Base-by-base conservation (phyloP, 2,329 filamentous ascomycete species). In the Penicillium sp. region DNA sequence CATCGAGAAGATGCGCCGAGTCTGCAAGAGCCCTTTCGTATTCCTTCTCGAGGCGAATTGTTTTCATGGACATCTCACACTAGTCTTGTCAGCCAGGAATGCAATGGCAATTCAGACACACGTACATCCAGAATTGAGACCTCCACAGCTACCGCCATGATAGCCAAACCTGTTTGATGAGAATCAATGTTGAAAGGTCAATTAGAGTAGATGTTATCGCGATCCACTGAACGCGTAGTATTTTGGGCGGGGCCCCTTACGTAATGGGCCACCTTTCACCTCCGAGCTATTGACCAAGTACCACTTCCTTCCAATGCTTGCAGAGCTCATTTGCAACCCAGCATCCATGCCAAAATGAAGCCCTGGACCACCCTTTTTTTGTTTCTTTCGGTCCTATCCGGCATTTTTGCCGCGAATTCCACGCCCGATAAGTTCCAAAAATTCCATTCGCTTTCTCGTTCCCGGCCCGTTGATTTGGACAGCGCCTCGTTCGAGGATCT, bases 401-500 rank as follows among this genome's bases (percentile, higher is more conserved):
- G 65, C 41, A 63, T 68, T 16, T 46, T 75, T 29, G 66, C 71
- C 48, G 68, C 67, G 29, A 89, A 88, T 71, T 86, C 89, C 73
- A 70, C 82, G 13, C 77, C 71, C 60, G 85, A 90, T 73, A 86
- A 84, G 69, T 96, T 93, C 79, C 73, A 84, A 61, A 82, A 85
- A 57, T 93, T 87, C 78, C 86, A 89, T 71, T 72, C 84, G 63
- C 87, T 92, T 73, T 81, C 89, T 57, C 82, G 87, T 56, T 83
- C 84, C 4, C 77, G 84, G 26, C 88, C 92, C 5, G 69, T 96
- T 71, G 91, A 91, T 79, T 86, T 99, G 65, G 83, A 88, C 74
- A 92, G 96, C 74, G 77, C 78, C 24, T 80, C 82, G 48, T 99
- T 95, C 81, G 82, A 84, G 65, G 84, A 90, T 63, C 79, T 98